Evolutionary conservation across 2,329 filamentous ascomycete genomes (phyloP).

Genomic region (Xylariaceae sp.): DNA sequence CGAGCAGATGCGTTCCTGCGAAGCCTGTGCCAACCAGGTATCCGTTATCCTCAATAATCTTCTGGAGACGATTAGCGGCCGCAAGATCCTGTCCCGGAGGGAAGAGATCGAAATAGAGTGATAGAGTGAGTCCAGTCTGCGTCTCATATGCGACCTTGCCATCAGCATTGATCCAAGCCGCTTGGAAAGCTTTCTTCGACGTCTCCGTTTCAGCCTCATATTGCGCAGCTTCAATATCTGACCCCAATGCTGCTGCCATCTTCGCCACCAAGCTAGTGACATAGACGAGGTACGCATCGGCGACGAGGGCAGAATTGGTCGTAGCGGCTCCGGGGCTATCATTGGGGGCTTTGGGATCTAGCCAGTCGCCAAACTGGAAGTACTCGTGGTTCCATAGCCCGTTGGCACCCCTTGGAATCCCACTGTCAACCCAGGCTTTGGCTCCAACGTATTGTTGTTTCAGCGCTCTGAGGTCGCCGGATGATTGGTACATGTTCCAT

Average conservation of each 20-base stretch:
- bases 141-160: slow-evolving; percentile 36
- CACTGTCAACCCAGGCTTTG: slow-evolving; percentile 38
- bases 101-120: slow-evolving; percentile 38
- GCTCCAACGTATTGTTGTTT: slow-evolving; percentile 39
- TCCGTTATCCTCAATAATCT: slow-evolving; percentile 34
- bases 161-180: slow-evolving; percentile 30
- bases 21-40: slow-evolving; percentile 42
- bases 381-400: slow-evolving; percentile 39
- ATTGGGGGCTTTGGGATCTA: slow-evolving; percentile 44
- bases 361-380: slow-evolving; percentile 45
- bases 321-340: slow-evolving; percentile 38
- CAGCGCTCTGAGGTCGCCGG: slow-evolving; percentile 37
- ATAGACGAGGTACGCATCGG: slow-evolving; percentile 45
- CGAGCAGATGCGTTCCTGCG: slow-evolving; percentile 41
- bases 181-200: slow-evolving; percentile 31
- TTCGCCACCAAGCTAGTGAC: slow-evolving; percentile 38
- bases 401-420: slow-evolving; percentile 32
- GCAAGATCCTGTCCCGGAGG: slow-evolving; percentile 19
- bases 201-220: slow-evolving; percentile 23
- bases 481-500: slow-evolving; percentile 39
- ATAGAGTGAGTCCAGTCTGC: slow-evolving; percentile 39
- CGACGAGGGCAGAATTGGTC: slow-evolving; percentile 40
- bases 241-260: slow-evolving; percentile 34
- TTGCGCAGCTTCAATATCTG: slow-evolving; percentile 25
- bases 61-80: slow-evolving; percentile 30